Base-by-base conservation (phyloP, 2,329 filamentous ascomycete genomes). In the Neocucurbitaria cava region DNA sequence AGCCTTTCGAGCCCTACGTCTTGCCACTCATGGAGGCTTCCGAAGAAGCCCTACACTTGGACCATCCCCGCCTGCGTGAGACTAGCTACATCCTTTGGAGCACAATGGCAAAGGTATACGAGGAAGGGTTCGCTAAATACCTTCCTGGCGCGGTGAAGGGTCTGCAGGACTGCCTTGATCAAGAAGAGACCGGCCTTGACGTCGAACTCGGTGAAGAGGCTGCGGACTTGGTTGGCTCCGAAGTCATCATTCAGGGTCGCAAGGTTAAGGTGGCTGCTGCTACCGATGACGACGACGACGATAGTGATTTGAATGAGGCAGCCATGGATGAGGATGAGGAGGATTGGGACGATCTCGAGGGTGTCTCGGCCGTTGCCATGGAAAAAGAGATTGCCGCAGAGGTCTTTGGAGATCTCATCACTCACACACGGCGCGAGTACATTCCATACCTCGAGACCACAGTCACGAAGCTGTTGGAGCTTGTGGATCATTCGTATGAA, bases 381-480 rank as follows among this genome's bases (percentile, higher is more conserved):
- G 95, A 98, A 83, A 97, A 98, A 79, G 95, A 99, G 78, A 96
- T 98, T 67, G 94, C 95, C 33, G 87, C 96, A 40, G 95, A 99
- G 76, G 93, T 97, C 5, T 85, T 97, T 31, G 95, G 93, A 61
- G 95, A 99, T 72, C 87, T 99, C 58, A 89, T 98, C 69, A 89
- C 90, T 42, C 89, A 96, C 80, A 91, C 91, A 43, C 92, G 91
- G 76, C 85, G 86, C 70, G 85, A 89, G 64, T 92, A 86, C 74
- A 84, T 96, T 63, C 88, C 91, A 5, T 96, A 94, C 76, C 90
- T 97, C 59, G 89, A 96, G 80, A 90, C 91, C 81, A 92, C 92
- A 7, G 86, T 99, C 58, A 89, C 92, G 77, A 87, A 87, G 61
- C 85, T 96, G 26, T 82, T 92, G 36, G 89, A 89, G 21, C 88